Percentiles rank a stretch among this genome's conserved stretches.
phyloP scores from a whole-genome alignment of 768 basidiomycete species.

The Collybiopsis luxurians region DNA sequence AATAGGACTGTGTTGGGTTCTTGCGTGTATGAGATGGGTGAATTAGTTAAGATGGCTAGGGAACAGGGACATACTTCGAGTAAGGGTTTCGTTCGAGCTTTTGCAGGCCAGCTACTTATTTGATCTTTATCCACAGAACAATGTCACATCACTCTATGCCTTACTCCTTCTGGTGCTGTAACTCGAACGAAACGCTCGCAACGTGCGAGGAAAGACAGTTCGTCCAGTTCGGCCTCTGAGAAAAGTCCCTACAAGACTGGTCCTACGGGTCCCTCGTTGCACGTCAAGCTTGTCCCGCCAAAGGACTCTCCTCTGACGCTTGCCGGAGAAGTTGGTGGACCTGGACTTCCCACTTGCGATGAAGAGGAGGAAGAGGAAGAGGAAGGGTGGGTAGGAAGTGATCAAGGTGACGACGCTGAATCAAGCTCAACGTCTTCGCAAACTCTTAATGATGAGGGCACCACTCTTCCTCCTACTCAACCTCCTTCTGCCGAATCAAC shows the following conservation, averaged over 20 bases:
- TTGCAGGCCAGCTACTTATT: not conserved
- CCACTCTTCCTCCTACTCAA: not conserved
- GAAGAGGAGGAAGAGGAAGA: not conserved
- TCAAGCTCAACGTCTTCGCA: not conserved
- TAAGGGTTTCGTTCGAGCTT: not conserved
- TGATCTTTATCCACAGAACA: not conserved
- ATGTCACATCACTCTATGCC: not conserved
- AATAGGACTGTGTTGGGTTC: not conserved
- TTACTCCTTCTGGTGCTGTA: not conserved
- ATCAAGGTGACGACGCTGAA: not conserved
- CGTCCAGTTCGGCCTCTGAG: not conserved
- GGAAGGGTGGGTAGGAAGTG: too few species aligned
- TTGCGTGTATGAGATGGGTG: conserved; percentile 2
- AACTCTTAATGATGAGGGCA: not conserved
- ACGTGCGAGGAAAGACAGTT: not conserved
- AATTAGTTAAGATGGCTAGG: not conserved
- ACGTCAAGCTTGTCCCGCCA: not conserved
- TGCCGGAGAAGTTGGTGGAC: not conserved
- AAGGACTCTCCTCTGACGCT: not conserved
- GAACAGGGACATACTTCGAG: not conserved
- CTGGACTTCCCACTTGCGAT: not conserved
- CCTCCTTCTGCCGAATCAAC: not conserved
- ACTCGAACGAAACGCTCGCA: not conserved
- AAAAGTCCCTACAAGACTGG: not conserved
- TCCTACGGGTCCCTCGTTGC: not conserved